A percentile compares a stretch with the other conserved stretches of the same genome.
Conservation (phyloP, 2,329 filamentous ascomycete genomes). For the Talaromyces amestolkiae region DNA sequence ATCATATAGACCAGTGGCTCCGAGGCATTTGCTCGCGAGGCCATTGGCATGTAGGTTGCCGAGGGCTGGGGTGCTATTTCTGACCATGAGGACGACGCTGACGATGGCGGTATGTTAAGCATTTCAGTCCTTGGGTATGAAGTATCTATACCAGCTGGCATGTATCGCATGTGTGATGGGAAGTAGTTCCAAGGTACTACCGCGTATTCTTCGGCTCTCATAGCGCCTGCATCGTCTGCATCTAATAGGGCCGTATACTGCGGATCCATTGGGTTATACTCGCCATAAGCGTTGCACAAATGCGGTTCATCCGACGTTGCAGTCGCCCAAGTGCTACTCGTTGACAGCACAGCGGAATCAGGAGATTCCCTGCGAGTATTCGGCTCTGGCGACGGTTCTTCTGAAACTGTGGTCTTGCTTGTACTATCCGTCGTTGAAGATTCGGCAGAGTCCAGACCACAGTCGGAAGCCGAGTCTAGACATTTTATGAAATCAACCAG, state of each 20-base stretch:
- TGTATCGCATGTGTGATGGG: background rate
- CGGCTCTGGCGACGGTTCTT: conserved; percentile 18
- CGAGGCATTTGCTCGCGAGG: background rate
- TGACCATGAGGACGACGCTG: background rate
- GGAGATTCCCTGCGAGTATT: conserved; percentile 11
- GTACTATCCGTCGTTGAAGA: conserved; percentile 37
- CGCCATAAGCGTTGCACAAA: background rate
- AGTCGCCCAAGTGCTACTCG: conserved; percentile 31
- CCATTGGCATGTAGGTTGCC: background rate
- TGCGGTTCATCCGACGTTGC: conserved; percentile 16
- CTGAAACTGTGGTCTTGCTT: conserved; percentile 31
- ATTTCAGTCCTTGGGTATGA: background rate
- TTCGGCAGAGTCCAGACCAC: conserved; percentile 39
- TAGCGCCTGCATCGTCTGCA: background rate
- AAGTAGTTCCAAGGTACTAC: conserved; percentile 8
- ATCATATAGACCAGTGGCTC: background rate
- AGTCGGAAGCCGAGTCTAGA: conserved; percentile 34
- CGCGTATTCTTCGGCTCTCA: background rate
- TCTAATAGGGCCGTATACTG: background rate
- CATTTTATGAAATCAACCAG: conserved; percentile 38
- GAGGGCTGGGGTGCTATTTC: background rate
- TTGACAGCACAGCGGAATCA: conserved; percentile 21
- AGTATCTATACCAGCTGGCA: background rate
- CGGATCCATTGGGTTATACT: background rate
- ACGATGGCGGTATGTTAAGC: background rate